Conservation (phyloP, 1,284 basidiomycete genomes). For the Exobasidium rhododendri region DNA sequence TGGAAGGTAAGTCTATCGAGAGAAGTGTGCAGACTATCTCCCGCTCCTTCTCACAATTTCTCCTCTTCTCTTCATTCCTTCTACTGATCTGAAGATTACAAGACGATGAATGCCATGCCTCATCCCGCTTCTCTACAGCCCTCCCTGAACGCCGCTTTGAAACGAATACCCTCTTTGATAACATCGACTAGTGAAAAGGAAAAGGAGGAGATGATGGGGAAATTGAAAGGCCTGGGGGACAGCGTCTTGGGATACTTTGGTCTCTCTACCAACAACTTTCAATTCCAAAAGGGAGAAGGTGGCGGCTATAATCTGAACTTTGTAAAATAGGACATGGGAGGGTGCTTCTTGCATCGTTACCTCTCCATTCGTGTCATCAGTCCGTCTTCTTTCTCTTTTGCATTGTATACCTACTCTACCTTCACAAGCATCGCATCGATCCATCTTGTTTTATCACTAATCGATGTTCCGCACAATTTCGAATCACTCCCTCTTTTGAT, state of each 20-base stretch:
- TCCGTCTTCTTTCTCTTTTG: not conserved
- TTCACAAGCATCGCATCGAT: not conserved
- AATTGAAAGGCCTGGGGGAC: constrained; percentile 89
- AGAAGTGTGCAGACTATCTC: not conserved
- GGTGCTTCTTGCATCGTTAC: not conserved
- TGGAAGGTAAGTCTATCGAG: constrained; percentile 71
- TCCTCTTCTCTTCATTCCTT: constrained; percentile 10
- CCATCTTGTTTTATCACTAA: not conserved
- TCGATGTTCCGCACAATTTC: not conserved
- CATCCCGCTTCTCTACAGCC: constrained; percentile 60
- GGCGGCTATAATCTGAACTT: constrained; percentile 94
- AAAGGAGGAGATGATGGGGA: constrained; percentile 85
- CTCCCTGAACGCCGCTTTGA: constrained; percentile 17
- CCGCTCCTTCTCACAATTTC: not conserved
- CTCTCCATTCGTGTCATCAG: not conserved
- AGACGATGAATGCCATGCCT: constrained; percentile 65
- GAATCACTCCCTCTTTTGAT: no score
- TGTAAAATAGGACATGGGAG: no score
- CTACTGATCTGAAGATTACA: constrained; percentile 59
- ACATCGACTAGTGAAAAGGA: constrained; percentile 78
- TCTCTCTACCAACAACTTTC: constrained; percentile 64
- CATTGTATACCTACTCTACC: not conserved
- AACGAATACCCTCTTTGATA: constrained; percentile 62
- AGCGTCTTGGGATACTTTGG: constrained; percentile 64
- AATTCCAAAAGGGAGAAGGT: constrained; percentile 74